Evolutionary conservation across 495 filamentous ascomycete genomes (phyloP).

Genomic region (Podospora pseudoanserina): DNA sequence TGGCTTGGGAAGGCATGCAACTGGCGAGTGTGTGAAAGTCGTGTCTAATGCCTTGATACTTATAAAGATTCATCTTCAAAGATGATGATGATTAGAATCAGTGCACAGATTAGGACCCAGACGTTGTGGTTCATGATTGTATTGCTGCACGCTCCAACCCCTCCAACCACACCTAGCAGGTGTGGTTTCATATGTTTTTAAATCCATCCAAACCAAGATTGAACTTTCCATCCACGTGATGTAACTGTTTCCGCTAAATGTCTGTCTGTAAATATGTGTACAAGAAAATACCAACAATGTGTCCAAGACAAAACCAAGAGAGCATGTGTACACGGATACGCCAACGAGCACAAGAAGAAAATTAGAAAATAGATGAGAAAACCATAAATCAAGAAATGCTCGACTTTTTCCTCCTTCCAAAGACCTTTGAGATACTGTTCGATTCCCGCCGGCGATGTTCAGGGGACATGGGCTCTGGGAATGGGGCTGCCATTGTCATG

Average conservation of each 20-base stretch:
- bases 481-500: conserved; percentile 13
- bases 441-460: conserved; percentile 2
- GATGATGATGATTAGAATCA: no score
- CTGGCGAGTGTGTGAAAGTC: no score
- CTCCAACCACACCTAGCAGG: neutral
- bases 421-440: conserved; percentile 20
- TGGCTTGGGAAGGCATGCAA: no score
- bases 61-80: no score
- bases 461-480: conserved; percentile 12
- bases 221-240: neutral
- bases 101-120: neutral
- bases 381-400: conserved; percentile 19
- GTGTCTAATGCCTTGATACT: no score
- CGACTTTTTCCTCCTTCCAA: conserved; percentile 27
- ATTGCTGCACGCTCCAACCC: no score
- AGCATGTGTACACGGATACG: no score
- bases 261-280: neutral
- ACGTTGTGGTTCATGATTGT: neutral
- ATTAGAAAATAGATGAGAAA: conserved; percentile 8
- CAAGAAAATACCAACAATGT: neutral
- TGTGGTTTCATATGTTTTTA: neutral
- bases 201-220: neutral
- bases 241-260: neutral
- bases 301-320: neutral
- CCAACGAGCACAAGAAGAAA: neutral